phyloP scores from a whole-genome alignment of 73 alveolate genomes.

The Symbiodinium pilosum region DNA sequence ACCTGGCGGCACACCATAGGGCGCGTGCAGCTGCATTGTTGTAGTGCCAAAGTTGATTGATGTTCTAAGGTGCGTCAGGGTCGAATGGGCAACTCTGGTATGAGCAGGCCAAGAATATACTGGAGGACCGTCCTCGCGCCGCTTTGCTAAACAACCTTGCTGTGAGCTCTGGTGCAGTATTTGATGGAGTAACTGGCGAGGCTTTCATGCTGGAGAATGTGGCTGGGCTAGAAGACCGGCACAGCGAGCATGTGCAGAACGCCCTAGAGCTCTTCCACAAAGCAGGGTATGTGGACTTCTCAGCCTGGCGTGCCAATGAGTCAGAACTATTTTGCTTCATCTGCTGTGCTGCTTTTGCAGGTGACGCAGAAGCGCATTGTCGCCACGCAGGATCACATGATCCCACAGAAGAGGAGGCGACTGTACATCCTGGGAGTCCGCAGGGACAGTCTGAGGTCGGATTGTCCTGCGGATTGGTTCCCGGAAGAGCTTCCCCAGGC shows the following conservation, averaged over 20 bases:
- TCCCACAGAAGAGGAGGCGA: not conserved
- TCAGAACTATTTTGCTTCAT: not conserved
- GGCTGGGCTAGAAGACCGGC: not conserved
- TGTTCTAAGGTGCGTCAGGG: not conserved
- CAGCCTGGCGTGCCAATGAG: not conserved
- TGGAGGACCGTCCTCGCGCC: not conserved
- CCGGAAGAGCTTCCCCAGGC: too few species aligned
- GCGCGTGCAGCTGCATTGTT: not conserved
- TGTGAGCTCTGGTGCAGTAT: not conserved
- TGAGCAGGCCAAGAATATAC: not conserved
- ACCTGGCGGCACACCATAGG: not conserved
- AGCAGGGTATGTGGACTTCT: not conserved
- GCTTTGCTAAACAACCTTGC: not conserved
- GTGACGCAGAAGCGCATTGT: not conserved
- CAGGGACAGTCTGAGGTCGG: not conserved
- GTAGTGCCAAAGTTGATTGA: not conserved
- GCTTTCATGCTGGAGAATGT: not conserved
- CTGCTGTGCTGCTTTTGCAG: not conserved
- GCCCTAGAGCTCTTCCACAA: not conserved
- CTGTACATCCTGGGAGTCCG: not conserved
- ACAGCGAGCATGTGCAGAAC: not conserved
- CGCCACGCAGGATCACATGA: not conserved
- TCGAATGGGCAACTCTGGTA: not conserved
- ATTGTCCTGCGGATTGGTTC: not conserved
- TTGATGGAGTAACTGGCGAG: not conserved